phyloP scores from a whole-genome alignment of 163 green algal genomes.

The Prototheca cutis region DNA sequence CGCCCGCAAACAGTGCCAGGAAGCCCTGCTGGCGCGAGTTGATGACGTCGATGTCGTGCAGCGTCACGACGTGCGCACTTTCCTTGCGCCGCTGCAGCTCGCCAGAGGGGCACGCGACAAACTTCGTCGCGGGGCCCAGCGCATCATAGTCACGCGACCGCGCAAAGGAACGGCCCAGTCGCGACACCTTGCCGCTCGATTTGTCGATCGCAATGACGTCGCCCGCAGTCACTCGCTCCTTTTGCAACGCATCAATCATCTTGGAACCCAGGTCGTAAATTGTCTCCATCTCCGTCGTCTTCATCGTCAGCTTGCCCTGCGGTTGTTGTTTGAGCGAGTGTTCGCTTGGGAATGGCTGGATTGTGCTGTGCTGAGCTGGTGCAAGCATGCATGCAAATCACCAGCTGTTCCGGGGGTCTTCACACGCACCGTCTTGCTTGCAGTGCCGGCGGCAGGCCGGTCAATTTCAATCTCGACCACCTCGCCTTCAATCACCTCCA shows the following conservation, averaged over 20 bases:
- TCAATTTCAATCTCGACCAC: constrained; percentile 99
- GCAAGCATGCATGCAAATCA: too few relatives aligned
- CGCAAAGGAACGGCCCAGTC: constrained; percentile 88
- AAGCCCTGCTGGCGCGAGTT: constrained; percentile 86
- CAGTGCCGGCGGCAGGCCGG: constrained; percentile 46
- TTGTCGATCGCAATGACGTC: constrained; percentile 98
- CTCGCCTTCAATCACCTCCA: constrained; percentile 98
- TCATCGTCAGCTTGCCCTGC: constrained; percentile 88
- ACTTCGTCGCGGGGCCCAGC: constrained; percentile 77
- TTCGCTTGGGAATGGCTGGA: too few relatives aligned
- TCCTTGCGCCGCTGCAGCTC: constrained; percentile 97
- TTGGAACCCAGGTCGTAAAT: constrained; percentile 96
- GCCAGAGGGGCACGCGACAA: constrained; percentile 95
- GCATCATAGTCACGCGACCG: constrained; percentile 93
- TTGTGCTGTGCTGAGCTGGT: too few relatives aligned
- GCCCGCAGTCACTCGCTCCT: constrained; percentile 82
- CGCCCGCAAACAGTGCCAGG: constrained; percentile 92
- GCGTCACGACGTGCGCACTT: constrained; percentile 91
- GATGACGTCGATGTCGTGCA: constrained; percentile 98
- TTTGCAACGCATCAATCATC: constrained; percentile 84
- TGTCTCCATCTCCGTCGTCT: constrained; percentile 99
- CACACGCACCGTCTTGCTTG: constrained; percentile 70
- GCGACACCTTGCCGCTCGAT: constrained; percentile 76
- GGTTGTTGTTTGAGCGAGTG: too few relatives aligned
- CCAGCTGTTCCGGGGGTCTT: too few relatives aligned